Percentiles rank a stretch among this genome's conserved stretches.
These are phyloP conservation scores for Russula lepida DNA, from an alignment of 768 basidiomycete genomes.

Conservation along the genomic window DNA sequence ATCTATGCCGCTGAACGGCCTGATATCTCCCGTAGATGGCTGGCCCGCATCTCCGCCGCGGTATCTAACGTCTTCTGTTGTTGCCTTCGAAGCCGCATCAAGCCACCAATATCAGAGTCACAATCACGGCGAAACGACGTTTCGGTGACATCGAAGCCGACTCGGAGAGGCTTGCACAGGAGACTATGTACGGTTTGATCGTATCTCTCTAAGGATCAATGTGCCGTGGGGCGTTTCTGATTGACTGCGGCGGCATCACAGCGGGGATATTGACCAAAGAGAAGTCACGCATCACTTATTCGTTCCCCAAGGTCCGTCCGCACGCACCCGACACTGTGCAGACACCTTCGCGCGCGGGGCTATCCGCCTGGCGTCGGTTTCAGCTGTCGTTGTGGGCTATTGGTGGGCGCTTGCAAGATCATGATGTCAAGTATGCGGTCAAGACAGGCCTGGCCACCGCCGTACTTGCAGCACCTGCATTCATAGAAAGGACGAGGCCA, in stretches of 20 bases:
- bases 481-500: conserved; percentile 69
- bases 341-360: conserved; percentile 53
- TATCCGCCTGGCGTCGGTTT: conserved; percentile 53
- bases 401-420: conserved; percentile 54
- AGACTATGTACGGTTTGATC: conserved; percentile 25
- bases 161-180: conserved; percentile 21
- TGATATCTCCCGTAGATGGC: conserved; percentile 27
- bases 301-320: conserved; percentile 73
- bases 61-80: conserved; percentile 33
- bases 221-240: not conserved
- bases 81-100: conserved; percentile 7
- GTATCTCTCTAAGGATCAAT: not conserved
- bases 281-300: conserved; percentile 38
- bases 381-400: conserved; percentile 69
- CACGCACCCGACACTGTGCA: conserved; percentile 84
- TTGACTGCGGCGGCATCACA: conserved; percentile 22
- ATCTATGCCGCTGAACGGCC: conserved; percentile 63
- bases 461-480: conserved; percentile 80
- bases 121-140: not conserved
- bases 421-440: conserved; percentile 78
- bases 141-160: conserved; percentile 11
- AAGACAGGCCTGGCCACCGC: conserved; percentile 82
- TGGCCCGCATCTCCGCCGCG: conserved; percentile 17
- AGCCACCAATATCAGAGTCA: not conserved
- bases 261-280: conserved; percentile 41